Conservation (phyloP, 148 eudicot species). For the Silene uniflora region DNA sequence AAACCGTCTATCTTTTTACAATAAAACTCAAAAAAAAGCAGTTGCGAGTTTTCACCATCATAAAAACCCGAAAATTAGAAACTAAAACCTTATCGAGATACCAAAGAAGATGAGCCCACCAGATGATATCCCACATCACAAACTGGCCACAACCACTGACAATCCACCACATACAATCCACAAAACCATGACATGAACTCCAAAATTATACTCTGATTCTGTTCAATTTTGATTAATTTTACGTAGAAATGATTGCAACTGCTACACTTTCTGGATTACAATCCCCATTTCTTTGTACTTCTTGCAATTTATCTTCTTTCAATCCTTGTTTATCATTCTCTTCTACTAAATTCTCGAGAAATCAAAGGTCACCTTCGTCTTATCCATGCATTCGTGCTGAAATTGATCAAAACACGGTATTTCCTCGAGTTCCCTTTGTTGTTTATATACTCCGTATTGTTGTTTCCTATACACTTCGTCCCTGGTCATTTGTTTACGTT, state of each 20-base stretch:
- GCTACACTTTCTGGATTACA: slow-evolving; percentile 30
- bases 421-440: not conserved
- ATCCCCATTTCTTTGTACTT: slow-evolving; percentile 45
- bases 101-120: not conserved
- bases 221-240: not conserved
- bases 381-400: slow-evolving; percentile 68
- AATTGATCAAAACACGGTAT: slow-evolving; percentile 80
- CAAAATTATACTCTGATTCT: not conserved
- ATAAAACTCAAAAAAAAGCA: too few species aligned
- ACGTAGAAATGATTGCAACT: slow-evolving; percentile 15
- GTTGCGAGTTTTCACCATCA: too few species aligned
- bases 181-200: slow-evolving; percentile 8
- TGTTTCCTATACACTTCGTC: too few species aligned
- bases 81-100: not conserved
- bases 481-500: not conserved
- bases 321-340: slow-evolving; percentile 26
- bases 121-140: not conserved
- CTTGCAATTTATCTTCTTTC: slow-evolving; percentile 38
- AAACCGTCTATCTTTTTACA: too few species aligned
- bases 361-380: slow-evolving; percentile 32
- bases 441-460: not conserved
- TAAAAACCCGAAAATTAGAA: too few species aligned
- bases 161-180: slow-evolving; percentile 9
- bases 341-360: slow-evolving; percentile 26
- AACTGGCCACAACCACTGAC: not conserved